Conservation (phyloP, 108 stramenopile species). For the Pseudonitzschia delicatissima region DNA sequence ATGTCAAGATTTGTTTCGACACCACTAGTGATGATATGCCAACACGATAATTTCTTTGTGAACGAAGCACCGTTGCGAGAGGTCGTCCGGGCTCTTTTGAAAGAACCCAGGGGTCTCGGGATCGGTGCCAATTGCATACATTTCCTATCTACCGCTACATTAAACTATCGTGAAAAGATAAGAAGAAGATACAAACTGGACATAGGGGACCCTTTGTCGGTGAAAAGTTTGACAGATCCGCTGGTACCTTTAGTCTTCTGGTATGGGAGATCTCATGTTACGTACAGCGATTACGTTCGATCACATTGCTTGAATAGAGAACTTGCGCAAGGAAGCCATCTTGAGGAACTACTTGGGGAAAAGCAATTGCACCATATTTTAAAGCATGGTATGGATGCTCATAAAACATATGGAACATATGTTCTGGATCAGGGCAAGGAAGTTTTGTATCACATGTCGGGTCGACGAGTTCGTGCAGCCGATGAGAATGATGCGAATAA, state of each 20-base stretch:
- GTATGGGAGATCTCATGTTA: conserved; percentile 34
- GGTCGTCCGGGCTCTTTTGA: conserved; percentile 5
- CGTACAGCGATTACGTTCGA: conserved; percentile 31
- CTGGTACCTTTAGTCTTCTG: conserved; percentile 41
- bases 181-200: conserved; percentile 34
- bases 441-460: conserved; percentile 45
- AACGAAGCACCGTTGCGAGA: conserved; percentile 15
- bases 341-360: conserved; percentile 38
- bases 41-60: conserved; percentile 49
- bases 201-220: neutral
- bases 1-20: conserved; percentile 14
- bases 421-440: conserved; percentile 31
- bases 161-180: conserved; percentile 32
- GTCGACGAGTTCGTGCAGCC: conserved; percentile 30
- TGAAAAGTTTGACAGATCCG: neutral
- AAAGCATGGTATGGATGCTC: conserved; percentile 17
- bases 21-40: conserved; percentile 40
- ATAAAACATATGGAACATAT: conserved; percentile 31
- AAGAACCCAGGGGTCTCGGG: conserved; percentile 20
- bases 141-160: conserved; percentile 37
- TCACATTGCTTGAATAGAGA: conserved; percentile 10
- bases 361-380: conserved; percentile 26
- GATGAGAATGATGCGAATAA: neutral
- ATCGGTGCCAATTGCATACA: conserved; percentile 30
- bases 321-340: conserved; percentile 29